Conservation (phyloP, 2,329 filamentous ascomycete genomes). For the Aspergillus vadensis region DNA sequence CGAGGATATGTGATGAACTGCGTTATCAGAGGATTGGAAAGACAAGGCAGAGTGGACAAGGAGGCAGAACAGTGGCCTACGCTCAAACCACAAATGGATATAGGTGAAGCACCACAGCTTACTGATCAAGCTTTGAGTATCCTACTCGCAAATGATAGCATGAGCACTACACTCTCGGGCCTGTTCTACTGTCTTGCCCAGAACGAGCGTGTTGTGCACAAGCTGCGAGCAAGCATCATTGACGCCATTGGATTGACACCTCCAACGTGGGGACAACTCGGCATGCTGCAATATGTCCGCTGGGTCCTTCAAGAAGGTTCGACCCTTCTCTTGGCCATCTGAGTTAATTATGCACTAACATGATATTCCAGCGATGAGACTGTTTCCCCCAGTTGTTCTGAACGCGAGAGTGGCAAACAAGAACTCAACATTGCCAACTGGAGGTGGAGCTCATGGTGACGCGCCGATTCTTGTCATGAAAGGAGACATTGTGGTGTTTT, state of each 20-base stretch:
- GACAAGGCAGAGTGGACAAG: not conserved
- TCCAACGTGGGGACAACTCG: conserved; percentile 14
- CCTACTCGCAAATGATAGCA: conserved; percentile 17
- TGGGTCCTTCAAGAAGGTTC: conserved; percentile 8
- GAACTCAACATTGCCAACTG: conserved; percentile 25
- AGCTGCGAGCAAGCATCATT: conserved; percentile 4
- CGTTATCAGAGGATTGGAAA: not conserved
- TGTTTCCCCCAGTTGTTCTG: conserved; percentile 7
- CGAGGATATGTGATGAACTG: conserved; percentile 1
- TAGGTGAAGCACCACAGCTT: not conserved
- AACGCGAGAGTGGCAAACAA: conserved; percentile 13
- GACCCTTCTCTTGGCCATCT: not conserved
- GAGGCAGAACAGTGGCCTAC: not conserved
- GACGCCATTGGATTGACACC: conserved; percentile 3
- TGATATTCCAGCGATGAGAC: not conserved
- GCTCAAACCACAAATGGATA: not conserved
- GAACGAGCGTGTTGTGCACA: conserved; percentile 6
- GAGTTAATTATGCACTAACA: not conserved
- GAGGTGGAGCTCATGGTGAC: conserved; percentile 33
- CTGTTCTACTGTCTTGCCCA: conserved; percentile 14
- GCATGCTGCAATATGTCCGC: conserved; percentile 14
- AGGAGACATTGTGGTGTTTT: conserved; percentile 24
- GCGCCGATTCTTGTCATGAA: conserved; percentile 29
- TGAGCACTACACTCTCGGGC: conserved; percentile 18
- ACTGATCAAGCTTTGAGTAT: conserved; percentile 13